These are phyloP conservation scores for Trichophyton simii DNA, from an alignment of 2,329 filamentous ascomycete genomes.

Conservation along the genomic window DNA sequence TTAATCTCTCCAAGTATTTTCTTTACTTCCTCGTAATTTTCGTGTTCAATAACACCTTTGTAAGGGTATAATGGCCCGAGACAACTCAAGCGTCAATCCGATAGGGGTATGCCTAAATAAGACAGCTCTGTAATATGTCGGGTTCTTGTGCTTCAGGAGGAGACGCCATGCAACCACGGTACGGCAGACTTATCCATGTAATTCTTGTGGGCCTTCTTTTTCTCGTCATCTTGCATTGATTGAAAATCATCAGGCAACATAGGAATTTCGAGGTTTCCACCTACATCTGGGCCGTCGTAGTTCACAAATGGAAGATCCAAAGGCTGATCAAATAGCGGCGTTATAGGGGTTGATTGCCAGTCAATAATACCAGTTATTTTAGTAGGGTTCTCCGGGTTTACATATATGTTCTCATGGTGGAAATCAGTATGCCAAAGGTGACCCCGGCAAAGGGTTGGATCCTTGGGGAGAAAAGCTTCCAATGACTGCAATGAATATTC, in stretches of 20 bases:
- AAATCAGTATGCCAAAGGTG: conserved; percentile 20
- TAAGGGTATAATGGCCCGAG: conserved; percentile 9
- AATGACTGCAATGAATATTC: conserved; percentile 17
- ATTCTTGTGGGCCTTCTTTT: conserved; percentile 15
- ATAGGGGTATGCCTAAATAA: conserved; percentile 10
- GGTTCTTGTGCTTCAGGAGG: conserved; percentile 10
- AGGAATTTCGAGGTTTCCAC: conserved; percentile 3
- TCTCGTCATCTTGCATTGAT: conserved; percentile 13
- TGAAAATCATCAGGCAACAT: conserved; percentile 13
- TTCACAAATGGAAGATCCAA: conserved; percentile 20
- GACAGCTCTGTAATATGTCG: conserved; percentile 6
- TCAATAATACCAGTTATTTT: conserved; percentile 22
- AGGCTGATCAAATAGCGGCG: conserved; percentile 21
- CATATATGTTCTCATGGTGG: conserved; percentile 22
- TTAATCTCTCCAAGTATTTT: conserved; percentile 2
- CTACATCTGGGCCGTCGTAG: conserved; percentile 14
- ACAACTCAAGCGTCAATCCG: conserved; percentile 20
- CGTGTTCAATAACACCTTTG: conserved; percentile 6
- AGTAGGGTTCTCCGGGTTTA: conserved; percentile 20
- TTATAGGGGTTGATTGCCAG: conserved; percentile 22
- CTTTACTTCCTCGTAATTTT: conserved; percentile 10
- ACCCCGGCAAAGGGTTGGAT: conserved; percentile 11
- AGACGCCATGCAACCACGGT: conserved; percentile 10
- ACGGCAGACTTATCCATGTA: conserved; percentile 14
- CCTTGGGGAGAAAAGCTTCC: conserved; percentile 17